Evolutionary conservation across 129 eudicot genomes (phyloP).

Genomic region (Centrapalus pauciflorus): DNA sequence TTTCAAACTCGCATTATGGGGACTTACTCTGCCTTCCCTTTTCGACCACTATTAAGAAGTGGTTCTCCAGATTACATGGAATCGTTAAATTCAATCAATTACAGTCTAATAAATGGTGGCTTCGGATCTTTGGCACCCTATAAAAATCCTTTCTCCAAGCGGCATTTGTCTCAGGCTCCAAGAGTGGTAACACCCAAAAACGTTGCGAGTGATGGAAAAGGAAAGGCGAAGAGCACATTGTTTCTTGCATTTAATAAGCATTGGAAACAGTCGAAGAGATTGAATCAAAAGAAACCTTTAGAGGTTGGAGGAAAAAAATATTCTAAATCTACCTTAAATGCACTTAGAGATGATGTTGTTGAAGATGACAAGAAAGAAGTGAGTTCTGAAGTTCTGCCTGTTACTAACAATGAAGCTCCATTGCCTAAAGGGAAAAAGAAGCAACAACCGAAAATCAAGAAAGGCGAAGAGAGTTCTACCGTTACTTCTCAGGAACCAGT

Average conservation of each 20-base stretch:
- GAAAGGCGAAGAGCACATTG: conserved; percentile 7
- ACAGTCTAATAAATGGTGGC: conserved; percentile 30
- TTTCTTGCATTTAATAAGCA: conserved; percentile 27
- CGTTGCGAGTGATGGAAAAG: conserved; percentile 27
- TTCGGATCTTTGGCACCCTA: conserved; percentile 24
- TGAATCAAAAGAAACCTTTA: conserved; percentile 30
- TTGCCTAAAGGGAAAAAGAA: conserved; percentile 38
- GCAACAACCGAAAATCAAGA: conserved; percentile 40
- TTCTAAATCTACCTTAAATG: conserved; percentile 27
- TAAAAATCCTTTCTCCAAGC: conserved; percentile 22
- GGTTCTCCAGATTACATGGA: conserved; percentile 21
- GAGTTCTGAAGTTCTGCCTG: conserved; percentile 2
- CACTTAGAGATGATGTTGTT: conserved; percentile 21
- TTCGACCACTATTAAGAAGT: conserved; percentile 27
- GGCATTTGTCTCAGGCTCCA: conserved; percentile 42
- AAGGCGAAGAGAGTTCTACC: conserved; percentile 28
- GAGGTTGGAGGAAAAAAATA: conserved; percentile 16
- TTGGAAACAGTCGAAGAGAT: conserved; percentile 34
- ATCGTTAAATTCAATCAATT: conserved; percentile 20
- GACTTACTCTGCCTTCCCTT: conserved; percentile 22
- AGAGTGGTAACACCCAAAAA: conserved; percentile 27
- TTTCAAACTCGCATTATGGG: conserved; percentile 22
- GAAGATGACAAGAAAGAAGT: conserved; percentile 27
- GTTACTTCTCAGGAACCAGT: conserved; percentile 30
- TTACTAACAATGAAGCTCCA: conserved; percentile 6